Percentiles rank a stretch among this genome's conserved stretches.
Conservation (phyloP, 345 rosid genomes). For the Eucalyptus regnans region DNA sequence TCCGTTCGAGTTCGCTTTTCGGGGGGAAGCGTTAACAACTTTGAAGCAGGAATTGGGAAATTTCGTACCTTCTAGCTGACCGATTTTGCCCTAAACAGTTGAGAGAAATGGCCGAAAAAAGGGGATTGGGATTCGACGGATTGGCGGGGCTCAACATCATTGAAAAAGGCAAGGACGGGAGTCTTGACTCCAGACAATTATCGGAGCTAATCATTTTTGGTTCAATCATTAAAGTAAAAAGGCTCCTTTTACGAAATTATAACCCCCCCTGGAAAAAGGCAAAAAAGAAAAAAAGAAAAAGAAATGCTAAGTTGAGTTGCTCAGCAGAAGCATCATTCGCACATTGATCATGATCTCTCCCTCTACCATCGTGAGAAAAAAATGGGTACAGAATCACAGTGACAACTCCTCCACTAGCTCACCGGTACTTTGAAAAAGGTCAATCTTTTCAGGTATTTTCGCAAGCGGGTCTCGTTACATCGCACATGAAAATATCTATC, state of each 20-base stretch:
- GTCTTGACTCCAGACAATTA: neutral
- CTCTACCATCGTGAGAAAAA: neutral
- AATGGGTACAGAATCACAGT: neutral
- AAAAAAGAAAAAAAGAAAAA: neutral
- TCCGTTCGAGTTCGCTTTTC: neutral
- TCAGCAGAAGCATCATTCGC: neutral
- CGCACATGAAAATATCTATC: neutral
- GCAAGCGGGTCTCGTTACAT: neutral
- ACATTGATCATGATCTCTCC: neutral
- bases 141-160: neutral
- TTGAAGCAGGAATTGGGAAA: neutral
- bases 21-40: neutral
- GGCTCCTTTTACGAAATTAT: neutral
- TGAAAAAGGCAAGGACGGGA: neutral
- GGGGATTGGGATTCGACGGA: neutral
- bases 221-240: neutral
- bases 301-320: neutral
- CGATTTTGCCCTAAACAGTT: neutral
- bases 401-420: neutral
- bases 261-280: neutral
- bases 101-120: neutral
- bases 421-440: neutral
- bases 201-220: neutral
- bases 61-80: neutral
- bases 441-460: neutral